phyloP scores from a whole-genome alignment of 768 basidiomycete genomes.

The Suillus subalutaceus region DNA sequence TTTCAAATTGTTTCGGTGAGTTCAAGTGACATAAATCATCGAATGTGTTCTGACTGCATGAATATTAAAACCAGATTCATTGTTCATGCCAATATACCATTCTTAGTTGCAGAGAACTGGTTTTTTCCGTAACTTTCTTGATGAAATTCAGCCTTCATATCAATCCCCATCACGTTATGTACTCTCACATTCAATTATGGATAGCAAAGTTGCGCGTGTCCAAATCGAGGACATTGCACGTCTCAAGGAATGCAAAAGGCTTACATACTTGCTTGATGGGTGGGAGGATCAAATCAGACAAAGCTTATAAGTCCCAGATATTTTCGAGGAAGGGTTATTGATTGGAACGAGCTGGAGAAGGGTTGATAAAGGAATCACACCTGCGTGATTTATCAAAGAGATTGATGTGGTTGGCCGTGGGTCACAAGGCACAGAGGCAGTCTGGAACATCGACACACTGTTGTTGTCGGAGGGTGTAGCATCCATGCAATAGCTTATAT shows the following conservation, averaged over 20 bases:
- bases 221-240: conserved; percentile 21
- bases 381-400: too few species aligned
- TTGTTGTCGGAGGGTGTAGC: too few species aligned
- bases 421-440: too few species aligned
- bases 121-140: conserved; percentile 26
- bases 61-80: conserved; percentile 14
- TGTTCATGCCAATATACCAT: conserved; percentile 30
- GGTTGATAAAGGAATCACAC: too few species aligned
- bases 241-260: conserved; percentile 16
- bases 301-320: conserved; percentile 22
- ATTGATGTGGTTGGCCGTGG: too few species aligned
- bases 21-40: background rate
- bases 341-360: too few species aligned
- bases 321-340: too few species aligned
- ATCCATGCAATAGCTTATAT: too few species aligned
- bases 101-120: conserved; percentile 21
- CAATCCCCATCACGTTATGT: conserved; percentile 24
- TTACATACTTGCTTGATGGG: conserved; percentile 34
- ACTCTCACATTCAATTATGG: conserved; percentile 25
- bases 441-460: too few species aligned
- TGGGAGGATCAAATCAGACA: conserved; percentile 32
- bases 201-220: conserved; percentile 24
- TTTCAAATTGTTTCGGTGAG: conserved; percentile 9
- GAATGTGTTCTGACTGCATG: background rate
- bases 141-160: conserved; percentile 30